Evolutionary conservation across 805 yeast genomes (phyloP), one percentile per base, ranked within the genome.

Genomic region (Cyberlindnera mississippiensis): DNA sequence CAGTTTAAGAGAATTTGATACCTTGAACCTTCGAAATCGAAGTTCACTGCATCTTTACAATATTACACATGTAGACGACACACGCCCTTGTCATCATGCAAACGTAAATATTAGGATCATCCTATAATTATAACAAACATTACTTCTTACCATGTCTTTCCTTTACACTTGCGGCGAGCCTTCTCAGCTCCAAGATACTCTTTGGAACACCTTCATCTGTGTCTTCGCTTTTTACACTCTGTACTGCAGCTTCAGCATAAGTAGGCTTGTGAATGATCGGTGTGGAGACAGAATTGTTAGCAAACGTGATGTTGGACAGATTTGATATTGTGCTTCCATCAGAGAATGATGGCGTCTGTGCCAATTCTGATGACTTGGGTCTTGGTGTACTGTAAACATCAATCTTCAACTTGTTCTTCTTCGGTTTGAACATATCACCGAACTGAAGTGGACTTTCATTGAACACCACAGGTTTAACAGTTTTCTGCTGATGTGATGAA

Each of bases 321-420:
- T 45, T 55, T 8, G 60, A 56, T 12, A 55, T 50, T 2, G 52
- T 41, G n/a, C 52, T 50, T 36, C 53, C 53, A 27, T 40, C 49
- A 7, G 37, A 40, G 36, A 45, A 57, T 6, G 60, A 53, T 14
- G 62, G 62, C 1, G 62, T 57, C 31, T 57, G 60, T 10, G 53
- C 32, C 24, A 56, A n/a, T 6, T 55, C 55, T 19, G 59, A 53
- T 10, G 62, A 57, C 39, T 56, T 57, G 6, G 60, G 59, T 40
- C 57, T 52, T 37, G 62, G 62, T 8, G 62, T 57, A 31, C 48
- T 45, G 33, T 53, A 57, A 18, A 55, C 50, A 9, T 53, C 50
- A 30, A 53, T 36, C 27, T 54, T 55, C 3, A 29, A 1, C 38
- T 49, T 53, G n/a, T 32, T 28, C 29, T 41, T 46, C 22, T 37